Percentiles rank a stretch among this genome's conserved stretches.
These are phyloP conservation scores for Niveomyces coronatus DNA, from an alignment of 2,329 filamentous ascomycete species.

Conservation along the genomic window DNA sequence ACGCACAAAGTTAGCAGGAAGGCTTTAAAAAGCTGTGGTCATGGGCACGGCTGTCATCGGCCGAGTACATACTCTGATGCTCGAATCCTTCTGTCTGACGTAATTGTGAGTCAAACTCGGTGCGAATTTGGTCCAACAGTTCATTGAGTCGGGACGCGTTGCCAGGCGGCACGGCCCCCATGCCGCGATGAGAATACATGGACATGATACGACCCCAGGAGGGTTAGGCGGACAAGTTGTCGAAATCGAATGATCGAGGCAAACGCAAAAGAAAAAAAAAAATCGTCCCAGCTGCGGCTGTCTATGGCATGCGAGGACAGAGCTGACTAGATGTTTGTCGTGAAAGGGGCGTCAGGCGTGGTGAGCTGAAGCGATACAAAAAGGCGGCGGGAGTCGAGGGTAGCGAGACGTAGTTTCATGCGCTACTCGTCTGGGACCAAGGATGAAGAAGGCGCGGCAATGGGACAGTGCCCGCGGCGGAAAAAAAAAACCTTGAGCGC, in stretches of 20 bases:
- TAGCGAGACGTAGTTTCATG: too few species aligned
- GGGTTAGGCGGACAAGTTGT: too few species aligned
- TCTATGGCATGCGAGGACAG: too few species aligned
- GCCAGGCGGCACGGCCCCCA: conserved; percentile 56
- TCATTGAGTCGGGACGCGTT: conserved; percentile 66
- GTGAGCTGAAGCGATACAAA: background rate
- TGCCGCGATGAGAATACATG: conserved; percentile 88
- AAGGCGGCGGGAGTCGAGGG: too few species aligned
- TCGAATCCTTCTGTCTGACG: conserved; percentile 80
- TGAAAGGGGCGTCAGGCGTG: too few species aligned
- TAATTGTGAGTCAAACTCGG: conserved; percentile 81
- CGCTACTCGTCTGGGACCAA: too few species aligned
- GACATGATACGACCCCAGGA: conserved; percentile 38
- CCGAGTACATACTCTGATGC: conserved; percentile 68
- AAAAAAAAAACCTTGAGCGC: conserved; percentile 4
- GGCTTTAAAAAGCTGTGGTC: conserved; percentile 2
- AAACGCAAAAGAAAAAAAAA: too few species aligned
- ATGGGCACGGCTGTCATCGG: conserved; percentile 2
- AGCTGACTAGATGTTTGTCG: too few species aligned
- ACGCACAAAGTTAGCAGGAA: conserved; percentile 15
- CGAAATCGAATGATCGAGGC: too few species aligned
- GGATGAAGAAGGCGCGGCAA: too few species aligned
- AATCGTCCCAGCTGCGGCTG: too few species aligned
- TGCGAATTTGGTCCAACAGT: conserved; percentile 80
- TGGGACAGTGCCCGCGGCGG: too few species aligned